Conservation (phyloP, 768 basidiomycete species). For the Gloeopeniophorella convolvens region DNA sequence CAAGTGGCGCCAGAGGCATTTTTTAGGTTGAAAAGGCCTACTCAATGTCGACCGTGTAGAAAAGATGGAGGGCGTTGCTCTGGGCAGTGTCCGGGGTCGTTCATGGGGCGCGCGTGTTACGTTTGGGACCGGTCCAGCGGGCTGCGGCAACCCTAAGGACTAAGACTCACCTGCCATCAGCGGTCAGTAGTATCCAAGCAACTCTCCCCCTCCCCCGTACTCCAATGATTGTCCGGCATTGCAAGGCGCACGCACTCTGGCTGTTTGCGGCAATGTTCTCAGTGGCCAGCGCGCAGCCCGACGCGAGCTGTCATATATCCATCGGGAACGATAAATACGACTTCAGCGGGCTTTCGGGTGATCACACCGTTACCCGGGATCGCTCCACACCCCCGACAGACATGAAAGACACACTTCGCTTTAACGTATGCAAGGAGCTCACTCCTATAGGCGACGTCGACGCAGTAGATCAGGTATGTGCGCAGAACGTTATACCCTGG, state of each 20-base stretch:
- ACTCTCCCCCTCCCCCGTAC: slow-evolving; percentile 8
- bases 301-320: slow-evolving; percentile 42
- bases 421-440: slow-evolving; percentile 65
- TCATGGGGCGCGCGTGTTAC: too few species aligned
- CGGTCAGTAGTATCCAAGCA: too few species aligned
- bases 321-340: slow-evolving; percentile 47
- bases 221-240: slow-evolving; percentile 9
- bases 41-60: too few species aligned
- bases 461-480: slow-evolving; percentile 62
- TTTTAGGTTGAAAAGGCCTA: too few species aligned
- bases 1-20: too few species aligned
- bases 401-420: slow-evolving; percentile 51
- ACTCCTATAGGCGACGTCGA: slow-evolving; percentile 37
- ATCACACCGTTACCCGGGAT: slow-evolving; percentile 43
- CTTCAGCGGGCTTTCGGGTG: slow-evolving; percentile 47
- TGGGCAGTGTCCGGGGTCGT: slow-evolving; percentile 6
- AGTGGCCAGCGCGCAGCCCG: slow-evolving; percentile 12
- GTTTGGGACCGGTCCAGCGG: too few species aligned
- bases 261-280: slow-evolving; percentile 9
- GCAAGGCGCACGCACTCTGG: slow-evolving; percentile 4
- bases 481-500: neutral
- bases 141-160: too few species aligned
- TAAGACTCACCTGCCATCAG: too few species aligned
- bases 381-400: slow-evolving; percentile 58
- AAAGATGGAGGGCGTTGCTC: too few species aligned